These are phyloP conservation scores for Phytophthora sojae DNA, from an alignment of 352 stramenopile genomes.

Conservation along the genomic window DNA sequence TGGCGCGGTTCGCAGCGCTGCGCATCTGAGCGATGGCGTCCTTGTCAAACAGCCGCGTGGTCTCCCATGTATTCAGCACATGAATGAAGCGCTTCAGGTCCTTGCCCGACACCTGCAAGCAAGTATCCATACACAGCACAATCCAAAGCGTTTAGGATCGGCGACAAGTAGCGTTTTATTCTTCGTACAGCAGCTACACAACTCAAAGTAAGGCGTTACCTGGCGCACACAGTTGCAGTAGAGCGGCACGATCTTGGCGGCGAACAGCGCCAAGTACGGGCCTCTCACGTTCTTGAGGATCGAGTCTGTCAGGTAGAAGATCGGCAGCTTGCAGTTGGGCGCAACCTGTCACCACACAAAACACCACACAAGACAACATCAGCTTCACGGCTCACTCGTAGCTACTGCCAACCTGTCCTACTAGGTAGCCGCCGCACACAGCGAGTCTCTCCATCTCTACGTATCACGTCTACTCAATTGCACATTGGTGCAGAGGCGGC, in stretches of 20 bases:
- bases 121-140: neutral
- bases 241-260: constrained; percentile 75
- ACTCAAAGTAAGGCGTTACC: constrained; percentile 38
- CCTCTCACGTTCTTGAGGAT: constrained; percentile 91
- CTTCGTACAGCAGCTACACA: neutral
- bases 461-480: neutral
- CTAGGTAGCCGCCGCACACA: neutral
- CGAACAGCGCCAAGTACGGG: constrained; percentile 75
- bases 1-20: constrained; percentile 60
- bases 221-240: constrained; percentile 89
- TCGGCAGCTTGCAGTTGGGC: constrained; percentile 88
- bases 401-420: neutral
- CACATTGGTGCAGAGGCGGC: neutral
- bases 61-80: constrained; percentile 89
- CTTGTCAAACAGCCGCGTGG: constrained; percentile 59
- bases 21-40: constrained; percentile 78
- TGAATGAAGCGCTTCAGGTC: constrained; percentile 87
- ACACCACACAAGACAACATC: constrained; percentile 1
- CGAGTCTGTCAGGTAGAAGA: constrained; percentile 92
- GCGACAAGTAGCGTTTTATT: constrained; percentile 17
- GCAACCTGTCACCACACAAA: constrained; percentile 49
- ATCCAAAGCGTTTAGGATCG: constrained; percentile 2
- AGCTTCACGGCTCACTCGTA: constrained; percentile 9
- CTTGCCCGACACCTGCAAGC: constrained; percentile 72
- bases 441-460: neutral